Evolutionary conservation across 2,329 filamentous ascomycete species (phyloP).

Genomic region (Cercospora zeina): DNA sequence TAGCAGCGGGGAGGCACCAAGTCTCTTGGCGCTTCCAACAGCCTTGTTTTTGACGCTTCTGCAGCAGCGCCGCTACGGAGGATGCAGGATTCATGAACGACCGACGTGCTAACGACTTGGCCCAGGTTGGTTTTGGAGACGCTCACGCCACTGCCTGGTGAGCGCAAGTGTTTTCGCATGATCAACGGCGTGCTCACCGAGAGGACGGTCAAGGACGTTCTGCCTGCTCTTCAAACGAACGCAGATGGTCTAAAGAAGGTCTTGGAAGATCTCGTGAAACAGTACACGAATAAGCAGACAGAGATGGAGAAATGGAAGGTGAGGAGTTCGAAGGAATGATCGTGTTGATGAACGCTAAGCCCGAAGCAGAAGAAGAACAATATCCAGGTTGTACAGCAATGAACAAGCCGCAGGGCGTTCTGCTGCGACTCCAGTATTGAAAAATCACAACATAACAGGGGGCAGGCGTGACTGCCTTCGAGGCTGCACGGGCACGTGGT

Average conservation of each 20-base stretch:
- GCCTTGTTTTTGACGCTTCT: neutral
- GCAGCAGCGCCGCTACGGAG: constrained; percentile 11
- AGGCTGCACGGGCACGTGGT: neutral
- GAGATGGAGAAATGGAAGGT: constrained; percentile 99
- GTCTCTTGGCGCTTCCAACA: neutral
- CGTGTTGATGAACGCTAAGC: constrained; percentile 16
- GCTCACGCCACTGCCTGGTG: constrained; percentile 73
- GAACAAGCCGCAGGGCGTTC: neutral
- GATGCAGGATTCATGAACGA: neutral
- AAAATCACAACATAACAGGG: too few species aligned
- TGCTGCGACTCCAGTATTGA: neutral
- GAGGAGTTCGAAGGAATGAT: constrained; percentile 38
- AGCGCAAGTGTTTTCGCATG: constrained; percentile 97
- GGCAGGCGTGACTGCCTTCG: too few species aligned
- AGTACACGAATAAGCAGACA: constrained; percentile 91
- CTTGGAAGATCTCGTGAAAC: constrained; percentile 89
- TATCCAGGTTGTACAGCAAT: constrained; percentile 77
- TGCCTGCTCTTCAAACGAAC: constrained; percentile 89
- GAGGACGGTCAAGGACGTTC: constrained; percentile 86
- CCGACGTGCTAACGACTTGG: constrained; percentile 1
- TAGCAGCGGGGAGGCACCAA: neutral
- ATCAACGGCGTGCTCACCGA: constrained; percentile 97
- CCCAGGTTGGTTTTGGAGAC: constrained; percentile 92
- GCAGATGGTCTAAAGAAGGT: constrained; percentile 92
- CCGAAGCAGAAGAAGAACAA: constrained; percentile 78